Percentiles rank a stretch among this genome's conserved stretches.
These are phyloP conservation scores for Amanita pseudoporphyria DNA, from an alignment of 768 basidiomycete species.

Conservation along the genomic window DNA sequence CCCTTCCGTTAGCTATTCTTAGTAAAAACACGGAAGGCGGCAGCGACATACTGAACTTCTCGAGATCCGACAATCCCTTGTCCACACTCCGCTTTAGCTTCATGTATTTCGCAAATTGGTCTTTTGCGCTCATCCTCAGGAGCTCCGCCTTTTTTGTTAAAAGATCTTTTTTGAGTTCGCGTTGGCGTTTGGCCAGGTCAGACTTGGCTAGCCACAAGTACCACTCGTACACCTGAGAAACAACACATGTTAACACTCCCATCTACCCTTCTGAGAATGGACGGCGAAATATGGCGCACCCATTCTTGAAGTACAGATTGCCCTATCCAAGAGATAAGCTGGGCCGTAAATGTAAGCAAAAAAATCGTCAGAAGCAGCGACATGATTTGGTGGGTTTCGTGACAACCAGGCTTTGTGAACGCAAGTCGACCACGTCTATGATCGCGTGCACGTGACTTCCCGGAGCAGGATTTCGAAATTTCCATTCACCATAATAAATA, in stretches of 20 bases:
- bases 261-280: background rate
- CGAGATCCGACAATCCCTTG: constrained; percentile 84
- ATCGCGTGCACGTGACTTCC: too few relatives aligned
- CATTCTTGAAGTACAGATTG: constrained; percentile 73
- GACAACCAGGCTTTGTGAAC: too few relatives aligned
- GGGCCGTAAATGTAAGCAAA: constrained; percentile 68
- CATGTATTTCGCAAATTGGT: constrained; percentile 98
- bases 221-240: constrained; percentile 54
- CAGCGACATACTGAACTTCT: constrained; percentile 72
- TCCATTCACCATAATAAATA: too few relatives aligned
- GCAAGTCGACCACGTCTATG: too few relatives aligned
- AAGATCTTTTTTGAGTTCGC: constrained; percentile 70
- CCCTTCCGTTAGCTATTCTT: background rate
- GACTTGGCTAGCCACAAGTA: constrained; percentile 62
- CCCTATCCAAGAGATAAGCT: constrained; percentile 85
- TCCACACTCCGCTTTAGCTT: constrained; percentile 85
- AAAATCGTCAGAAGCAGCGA: constrained; percentile 79
- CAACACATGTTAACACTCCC: background rate
- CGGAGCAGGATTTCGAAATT: too few relatives aligned
- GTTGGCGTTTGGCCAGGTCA: constrained; percentile 45
- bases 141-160: constrained; percentile 78
- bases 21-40: constrained; percentile 2
- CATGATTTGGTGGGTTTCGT: constrained; percentile 29
- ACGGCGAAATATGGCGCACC: constrained; percentile 36
- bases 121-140: constrained; percentile 84